phyloP scores from a whole-genome alignment of 2,329 filamentous ascomycete genomes.

The Ceratocystis harringtonii region DNA sequence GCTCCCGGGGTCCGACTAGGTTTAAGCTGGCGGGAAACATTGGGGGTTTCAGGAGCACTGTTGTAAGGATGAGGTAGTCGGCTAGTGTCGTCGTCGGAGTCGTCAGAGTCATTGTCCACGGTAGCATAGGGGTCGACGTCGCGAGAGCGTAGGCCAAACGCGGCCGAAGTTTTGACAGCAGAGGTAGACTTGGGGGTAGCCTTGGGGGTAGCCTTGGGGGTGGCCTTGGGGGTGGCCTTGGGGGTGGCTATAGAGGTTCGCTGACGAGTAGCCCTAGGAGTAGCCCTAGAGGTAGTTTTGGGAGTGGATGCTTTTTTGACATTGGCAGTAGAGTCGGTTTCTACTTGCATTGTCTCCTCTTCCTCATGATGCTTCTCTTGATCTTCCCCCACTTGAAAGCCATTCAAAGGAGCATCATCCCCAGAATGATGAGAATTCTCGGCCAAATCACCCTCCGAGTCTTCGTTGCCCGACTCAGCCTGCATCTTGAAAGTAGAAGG shows the following conservation, averaged over 20 bases:
- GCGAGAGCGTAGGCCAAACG: constrained; percentile 30
- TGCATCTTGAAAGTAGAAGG: constrained; percentile 2
- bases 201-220: not conserved
- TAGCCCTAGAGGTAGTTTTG: not conserved
- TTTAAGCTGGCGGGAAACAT: constrained; percentile 29
- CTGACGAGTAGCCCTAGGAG: not conserved
- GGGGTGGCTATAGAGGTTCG: not conserved
- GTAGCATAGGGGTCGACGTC: constrained; percentile 29
- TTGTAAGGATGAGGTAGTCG: constrained; percentile 20
- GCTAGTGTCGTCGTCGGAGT: constrained; percentile 34
- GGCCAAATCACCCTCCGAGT: not conserved
- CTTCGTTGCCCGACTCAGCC: not conserved
- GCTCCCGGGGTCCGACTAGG: constrained; percentile 6
- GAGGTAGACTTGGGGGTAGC: not conserved
- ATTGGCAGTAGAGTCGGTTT: not conserved
- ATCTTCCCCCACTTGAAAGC: not conserved
- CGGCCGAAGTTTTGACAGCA: not conserved
- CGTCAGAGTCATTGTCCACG: constrained; percentile 34
- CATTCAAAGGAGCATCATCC: not conserved
- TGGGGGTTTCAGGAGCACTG: constrained; percentile 21
- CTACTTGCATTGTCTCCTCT: not conserved
- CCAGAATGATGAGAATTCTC: not conserved
- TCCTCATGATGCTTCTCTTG: not conserved
- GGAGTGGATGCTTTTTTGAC: not conserved
- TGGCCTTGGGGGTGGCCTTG: not conserved